Conservation (phyloP, 169 alveolate genomes). For the Haemoproteus tartakovskyi region DNA sequence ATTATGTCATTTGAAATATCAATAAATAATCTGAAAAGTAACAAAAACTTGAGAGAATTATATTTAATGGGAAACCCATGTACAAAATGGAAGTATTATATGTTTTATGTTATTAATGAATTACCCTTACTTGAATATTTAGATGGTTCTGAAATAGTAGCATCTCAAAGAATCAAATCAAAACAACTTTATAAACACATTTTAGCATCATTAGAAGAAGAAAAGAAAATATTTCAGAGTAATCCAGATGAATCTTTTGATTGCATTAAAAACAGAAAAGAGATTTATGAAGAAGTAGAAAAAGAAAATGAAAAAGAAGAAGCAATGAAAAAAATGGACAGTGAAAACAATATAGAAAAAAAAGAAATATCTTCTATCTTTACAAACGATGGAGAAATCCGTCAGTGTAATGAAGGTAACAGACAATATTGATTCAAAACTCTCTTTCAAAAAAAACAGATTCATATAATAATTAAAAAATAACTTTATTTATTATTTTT, state of each 20-base stretch:
- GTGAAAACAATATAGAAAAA: conserved; percentile 52
- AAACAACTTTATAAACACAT: conserved; percentile 68
- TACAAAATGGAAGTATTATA: conserved; percentile 79
- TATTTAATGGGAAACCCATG: conserved; percentile 89
- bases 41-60: conserved; percentile 74
- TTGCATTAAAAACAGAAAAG: conserved; percentile 69
- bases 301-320: conserved; percentile 16
- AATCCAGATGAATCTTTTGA: conserved; percentile 49
- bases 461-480: not conserved
- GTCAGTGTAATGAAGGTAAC: conserved; percentile 87
- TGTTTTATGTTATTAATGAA: conserved; percentile 74
- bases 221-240: not conserved
- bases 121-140: conserved; percentile 75
- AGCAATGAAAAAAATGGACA: not conserved
- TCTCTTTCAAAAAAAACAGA: too few relatives aligned
- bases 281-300: conserved; percentile 69
- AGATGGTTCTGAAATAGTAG: conserved; percentile 85
- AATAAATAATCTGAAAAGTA: conserved; percentile 71
- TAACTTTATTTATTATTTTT: not conserved
- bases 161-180: conserved; percentile 81
- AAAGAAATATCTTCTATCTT: conserved; percentile 69
- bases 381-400: conserved; percentile 82
- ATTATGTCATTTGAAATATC: conserved; percentile 79
- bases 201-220: conserved; percentile 68
- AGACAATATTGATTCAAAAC: too few relatives aligned